Evolutionary conservation across 108 stramenopile species (phyloP).

Genomic region (Discostella stelligeroides): DNA sequence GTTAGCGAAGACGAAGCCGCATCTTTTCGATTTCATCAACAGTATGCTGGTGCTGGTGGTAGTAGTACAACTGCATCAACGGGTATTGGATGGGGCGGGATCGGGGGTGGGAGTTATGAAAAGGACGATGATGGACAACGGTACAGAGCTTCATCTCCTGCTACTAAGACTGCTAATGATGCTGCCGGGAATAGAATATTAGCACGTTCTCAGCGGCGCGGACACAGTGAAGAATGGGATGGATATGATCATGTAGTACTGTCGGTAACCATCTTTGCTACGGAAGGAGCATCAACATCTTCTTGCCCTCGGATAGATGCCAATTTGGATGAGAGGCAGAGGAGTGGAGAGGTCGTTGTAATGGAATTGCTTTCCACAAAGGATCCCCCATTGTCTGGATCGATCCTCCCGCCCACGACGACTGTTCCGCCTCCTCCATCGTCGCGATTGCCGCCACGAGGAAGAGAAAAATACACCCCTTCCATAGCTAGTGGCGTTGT

Average conservation of each 20-base stretch:
- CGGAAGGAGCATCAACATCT: neutral
- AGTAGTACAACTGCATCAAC: too few species aligned
- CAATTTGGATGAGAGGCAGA: neutral
- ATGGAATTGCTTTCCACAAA: constrained; percentile 47
- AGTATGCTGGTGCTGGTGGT: neutral
- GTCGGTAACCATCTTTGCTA: constrained; percentile 44
- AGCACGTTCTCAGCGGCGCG: neutral
- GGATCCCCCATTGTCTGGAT: constrained; percentile 40
- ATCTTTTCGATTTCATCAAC: neutral
- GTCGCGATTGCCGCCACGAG: too few species aligned
- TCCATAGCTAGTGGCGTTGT: too few species aligned
- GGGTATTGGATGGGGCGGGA: too few species aligned
- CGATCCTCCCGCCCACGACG: neutral
- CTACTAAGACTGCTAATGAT: too few species aligned
- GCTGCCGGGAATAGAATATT: too few species aligned
- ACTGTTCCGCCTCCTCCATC: too few species aligned
- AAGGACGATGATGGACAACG: too few species aligned
- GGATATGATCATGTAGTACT: constrained; percentile 48
- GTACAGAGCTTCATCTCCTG: too few species aligned
- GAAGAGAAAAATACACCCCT: too few species aligned
- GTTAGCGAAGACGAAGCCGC: constrained; percentile 47
- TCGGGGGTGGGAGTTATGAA: too few species aligned
- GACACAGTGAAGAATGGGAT: constrained; percentile 15
- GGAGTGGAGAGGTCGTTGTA: constrained; percentile 34
- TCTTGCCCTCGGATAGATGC: neutral